Evolutionary conservation across 371 early-diverging fungal species (phyloP), one percentile per base, ranked within the genome.

Genomic region (Mucor lusitanicus): DNA sequence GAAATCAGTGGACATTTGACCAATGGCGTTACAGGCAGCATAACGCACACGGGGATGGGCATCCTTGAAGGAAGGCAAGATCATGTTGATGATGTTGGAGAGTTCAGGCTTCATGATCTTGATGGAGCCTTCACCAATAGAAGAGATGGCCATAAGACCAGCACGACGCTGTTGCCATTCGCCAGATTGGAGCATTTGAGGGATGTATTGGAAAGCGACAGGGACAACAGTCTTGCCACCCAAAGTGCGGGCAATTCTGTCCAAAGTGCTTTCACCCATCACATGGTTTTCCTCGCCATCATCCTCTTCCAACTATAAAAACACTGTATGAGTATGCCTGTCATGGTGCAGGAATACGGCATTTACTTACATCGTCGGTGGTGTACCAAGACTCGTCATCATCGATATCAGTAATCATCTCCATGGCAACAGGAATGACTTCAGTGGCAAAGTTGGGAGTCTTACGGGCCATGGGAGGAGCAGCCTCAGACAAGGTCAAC

Each of bases 1-100:
- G 76, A 98, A 98, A 80, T 99, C 99, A 6, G 95, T 96, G 57
- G 94, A 91, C 92, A 99, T 90, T 81, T 98, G 99, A 21, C 99
- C 99, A 48, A 98, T 79, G 56, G 95, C 91, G 76, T 97, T 96
- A 82, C 96, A 96, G 35, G 95, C 94, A 54, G 98, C 98, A 80
- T 96, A 94, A 50, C 97, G 92, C 39, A 99, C 98, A 64, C 99
- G 91, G 19, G 96, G 93, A 70, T 98, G 95, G n/a, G 93, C 87
- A 76, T 99, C 98, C 53, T 89, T 85, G 70, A 95, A 82, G 74
- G 86, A 90, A 46, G 95, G 94, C 8, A 91, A 71, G 27, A 99
- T 85, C 77, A 97, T 83, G 78, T 85, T 84, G 60, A 96, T 87
- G 33, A 99, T 90, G 68, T 92, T 89, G 63, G 84, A 88, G 39